Evolutionary conservation across 2,329 filamentous ascomycete species (phyloP).

Genomic region (Aureobasidium sp.): DNA sequence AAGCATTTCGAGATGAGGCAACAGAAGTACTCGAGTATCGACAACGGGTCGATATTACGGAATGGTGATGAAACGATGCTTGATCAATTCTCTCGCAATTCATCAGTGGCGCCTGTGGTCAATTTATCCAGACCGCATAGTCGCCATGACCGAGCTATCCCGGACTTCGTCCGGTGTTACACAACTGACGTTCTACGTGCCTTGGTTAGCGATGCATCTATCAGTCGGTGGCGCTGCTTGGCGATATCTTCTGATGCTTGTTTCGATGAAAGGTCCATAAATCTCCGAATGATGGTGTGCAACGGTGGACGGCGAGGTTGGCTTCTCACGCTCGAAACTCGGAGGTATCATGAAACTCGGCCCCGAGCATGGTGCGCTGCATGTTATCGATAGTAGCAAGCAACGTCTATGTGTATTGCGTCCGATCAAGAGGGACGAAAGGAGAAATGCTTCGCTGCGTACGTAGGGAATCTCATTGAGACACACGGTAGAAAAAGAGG

Average conservation of each 20-base stretch:
- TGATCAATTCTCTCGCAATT: neutral
- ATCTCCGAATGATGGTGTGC: neutral
- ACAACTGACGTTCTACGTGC: neutral
- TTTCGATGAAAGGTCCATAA: neutral
- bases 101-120: constrained; percentile 1
- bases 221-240: neutral
- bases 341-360: neutral
- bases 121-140: neutral
- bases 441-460: neutral
- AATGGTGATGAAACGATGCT: neutral
- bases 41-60: neutral
- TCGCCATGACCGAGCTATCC: neutral
- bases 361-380: neutral
- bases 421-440: neutral
- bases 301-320: neutral
- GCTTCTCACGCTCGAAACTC: neutral
- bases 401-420: neutral
- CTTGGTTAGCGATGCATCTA: neutral
- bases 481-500: neutral
- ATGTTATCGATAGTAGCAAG: too few species aligned
- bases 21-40: neutral
- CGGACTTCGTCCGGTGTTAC: neutral
- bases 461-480: neutral
- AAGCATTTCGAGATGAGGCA: neutral
- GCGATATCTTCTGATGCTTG: neutral